Evolutionary conservation across 2,329 filamentous ascomycete species (phyloP), one percentile per base, ranked within the genome.

Genomic region (Trichoderma atroviride): DNA sequence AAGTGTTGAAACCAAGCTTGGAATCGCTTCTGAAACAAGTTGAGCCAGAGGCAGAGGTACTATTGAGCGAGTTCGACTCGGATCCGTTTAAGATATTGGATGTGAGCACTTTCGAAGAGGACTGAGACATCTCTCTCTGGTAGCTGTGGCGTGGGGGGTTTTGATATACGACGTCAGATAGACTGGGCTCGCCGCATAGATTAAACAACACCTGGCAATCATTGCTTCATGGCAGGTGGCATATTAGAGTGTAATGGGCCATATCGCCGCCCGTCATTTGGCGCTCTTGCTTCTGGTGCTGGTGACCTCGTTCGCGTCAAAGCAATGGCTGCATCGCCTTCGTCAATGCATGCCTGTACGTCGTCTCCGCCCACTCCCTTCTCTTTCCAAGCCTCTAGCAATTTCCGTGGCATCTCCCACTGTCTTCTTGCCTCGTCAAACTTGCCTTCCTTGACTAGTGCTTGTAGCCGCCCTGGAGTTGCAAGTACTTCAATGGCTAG

Each of bases 51-150:
- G 87, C 89, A 22, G 83, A 87, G 68, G 89, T 98, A 16, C 79
- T 90, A 69, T 88, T 96, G 60, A 97, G 94, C 79, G 85, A 91
- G 78, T 85, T 85, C 55, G 96, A 99, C 80, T 85, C 88, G 70
- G 96, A 99, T 84, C 96, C 96, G 0, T 99, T 94, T 81, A 90
- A 91, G 63, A 91, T 97, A 70, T 85, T 93, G 72, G 83, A 86
- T 71, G 79, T 87, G 43, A 75, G 76, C 19, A 75, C 79, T 66
- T 74, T 85, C 69, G 76, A 78, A 50, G 73, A 63, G 72, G 37
- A 69, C 16, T 70, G 35, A 69, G 73, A 16, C 22, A 35, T 9
- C 24, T 13, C 13, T 4, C 33, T 6, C 35, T 35, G 22, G 55
- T 22, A n/a, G 57, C n/a, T 22, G 22, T 40, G 35, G 40, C 11